Conservation (phyloP, 1,284 basidiomycete genomes). For the Athelia sp. region DNA sequence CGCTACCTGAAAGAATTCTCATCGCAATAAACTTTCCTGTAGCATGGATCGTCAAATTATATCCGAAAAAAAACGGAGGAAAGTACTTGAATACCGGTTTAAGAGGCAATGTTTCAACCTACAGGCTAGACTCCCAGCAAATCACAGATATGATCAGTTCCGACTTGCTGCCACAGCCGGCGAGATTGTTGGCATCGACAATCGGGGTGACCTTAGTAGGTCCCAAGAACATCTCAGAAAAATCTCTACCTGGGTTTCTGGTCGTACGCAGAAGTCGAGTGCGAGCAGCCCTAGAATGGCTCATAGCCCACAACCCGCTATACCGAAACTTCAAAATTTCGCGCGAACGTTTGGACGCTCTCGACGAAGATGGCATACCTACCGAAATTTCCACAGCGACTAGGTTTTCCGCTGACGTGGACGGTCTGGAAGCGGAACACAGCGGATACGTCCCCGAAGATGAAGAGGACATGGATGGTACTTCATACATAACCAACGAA, state of each 20-base stretch:
- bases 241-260: constrained; percentile 17
- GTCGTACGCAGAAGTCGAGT: constrained; percentile 19
- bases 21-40: constrained; percentile 21
- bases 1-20: constrained; percentile 22
- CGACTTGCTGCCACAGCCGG: constrained; percentile 14
- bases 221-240: constrained; percentile 11
- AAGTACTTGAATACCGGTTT: constrained; percentile 6
- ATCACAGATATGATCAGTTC: constrained; percentile 15
- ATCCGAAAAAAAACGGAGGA: constrained; percentile 10
- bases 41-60: constrained; percentile 29
- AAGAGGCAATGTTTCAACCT: constrained; percentile 17
- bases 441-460: constrained; percentile 22
- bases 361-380: constrained; percentile 29
- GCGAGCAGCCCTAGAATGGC: constrained; percentile 20
- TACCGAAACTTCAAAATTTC: constrained; percentile 27
- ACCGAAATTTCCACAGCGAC: constrained; percentile 17
- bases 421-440: constrained; percentile 18
- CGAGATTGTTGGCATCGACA: constrained; percentile 17
- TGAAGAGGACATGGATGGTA: constrained; percentile 3
- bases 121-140: constrained; percentile 7
- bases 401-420: constrained; percentile 13
- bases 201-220: constrained; percentile 25
- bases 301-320: constrained; percentile 28
- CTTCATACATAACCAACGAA: no score
- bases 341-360: constrained; percentile 10